phyloP scores from a whole-genome alignment of 306 rosid genomes.

The Herpetospermum pedunculosum region DNA sequence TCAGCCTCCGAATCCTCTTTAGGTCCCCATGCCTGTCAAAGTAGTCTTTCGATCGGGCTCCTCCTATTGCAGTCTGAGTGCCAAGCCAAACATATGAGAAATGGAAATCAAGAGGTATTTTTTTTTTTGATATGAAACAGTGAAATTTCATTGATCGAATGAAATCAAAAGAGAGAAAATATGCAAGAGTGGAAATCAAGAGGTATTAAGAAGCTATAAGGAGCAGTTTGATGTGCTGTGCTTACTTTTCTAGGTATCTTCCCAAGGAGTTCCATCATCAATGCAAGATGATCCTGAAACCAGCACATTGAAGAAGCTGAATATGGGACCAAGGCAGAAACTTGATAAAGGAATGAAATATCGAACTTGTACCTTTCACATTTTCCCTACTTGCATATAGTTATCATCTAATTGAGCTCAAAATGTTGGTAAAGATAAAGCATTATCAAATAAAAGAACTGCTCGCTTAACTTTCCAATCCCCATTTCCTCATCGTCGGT shows the following conservation, averaged over 20 bases:
- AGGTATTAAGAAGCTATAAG: conserved; percentile 6
- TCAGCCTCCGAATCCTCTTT: conserved; percentile 85
- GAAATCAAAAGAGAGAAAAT: too few relatives aligned
- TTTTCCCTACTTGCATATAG: not conserved
- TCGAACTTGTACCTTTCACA: not conserved
- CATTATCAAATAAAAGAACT: conserved; percentile 11
- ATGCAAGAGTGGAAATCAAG: conserved; percentile 2
- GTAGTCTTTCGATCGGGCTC: conserved; percentile 71
- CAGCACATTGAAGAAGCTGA: conserved; percentile 14
- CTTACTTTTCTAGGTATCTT: conserved; percentile 84
- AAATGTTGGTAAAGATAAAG: not conserved
- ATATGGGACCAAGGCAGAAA: not conserved
- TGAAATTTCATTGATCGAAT: too few relatives aligned
- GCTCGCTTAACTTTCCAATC: conserved; percentile 12
- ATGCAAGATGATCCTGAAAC: conserved; percentile 92
- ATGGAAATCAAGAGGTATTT: conserved; percentile 5
- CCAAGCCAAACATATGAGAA: conserved; percentile 17
- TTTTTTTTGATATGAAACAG: too few relatives aligned
- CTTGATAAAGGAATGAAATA: not conserved
- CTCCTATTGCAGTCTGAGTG: conserved; percentile 57
- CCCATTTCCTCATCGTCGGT: not conserved
- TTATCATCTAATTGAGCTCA: not conserved
- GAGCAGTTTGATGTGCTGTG: conserved; percentile 8
- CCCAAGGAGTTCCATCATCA: conserved; percentile 97
- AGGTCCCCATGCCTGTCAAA: conserved; percentile 94